Evolutionary conservation across 176 grass and related monocot species (phyloP).

Genomic region (Olyra latifolia): DNA sequence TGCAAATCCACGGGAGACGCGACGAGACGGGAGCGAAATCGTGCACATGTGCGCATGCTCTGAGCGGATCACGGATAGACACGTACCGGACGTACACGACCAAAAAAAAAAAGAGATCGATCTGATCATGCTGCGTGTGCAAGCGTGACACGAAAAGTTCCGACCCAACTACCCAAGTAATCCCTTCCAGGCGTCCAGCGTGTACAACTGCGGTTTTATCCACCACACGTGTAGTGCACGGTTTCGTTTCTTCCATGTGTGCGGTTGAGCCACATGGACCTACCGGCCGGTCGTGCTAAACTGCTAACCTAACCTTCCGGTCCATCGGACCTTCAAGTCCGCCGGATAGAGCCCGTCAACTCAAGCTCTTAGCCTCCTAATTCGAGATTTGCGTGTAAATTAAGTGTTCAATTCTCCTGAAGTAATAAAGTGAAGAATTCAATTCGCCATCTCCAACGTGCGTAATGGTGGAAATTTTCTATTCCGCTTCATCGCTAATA

Average conservation of each 20-base stretch:
- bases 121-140: not conserved
- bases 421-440: not conserved
- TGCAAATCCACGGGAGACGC: not conserved
- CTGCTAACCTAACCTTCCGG: not conserved
- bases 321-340: not conserved
- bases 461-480: not conserved
- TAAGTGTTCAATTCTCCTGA: not conserved
- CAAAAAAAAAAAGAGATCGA: not conserved
- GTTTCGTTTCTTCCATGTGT: not conserved
- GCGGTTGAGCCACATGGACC: conserved; percentile 5
- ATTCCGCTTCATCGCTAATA: not conserved
- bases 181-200: not conserved
- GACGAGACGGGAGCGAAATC: not conserved
- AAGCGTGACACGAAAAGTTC: conserved; percentile 27
- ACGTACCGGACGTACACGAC: not conserved
- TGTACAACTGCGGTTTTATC: conserved; percentile 26
- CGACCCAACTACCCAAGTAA: not conserved
- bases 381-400: too few species aligned
- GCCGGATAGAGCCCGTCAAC: not conserved
- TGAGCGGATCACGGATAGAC: not conserved
- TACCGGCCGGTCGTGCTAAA: not conserved
- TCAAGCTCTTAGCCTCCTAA: not conserved
- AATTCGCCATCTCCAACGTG: not conserved
- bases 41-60: not conserved
- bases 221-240: not conserved